Conservation (phyloP, 2,329 filamentous ascomycete genomes). For the Colletotrichum sidae region DNA sequence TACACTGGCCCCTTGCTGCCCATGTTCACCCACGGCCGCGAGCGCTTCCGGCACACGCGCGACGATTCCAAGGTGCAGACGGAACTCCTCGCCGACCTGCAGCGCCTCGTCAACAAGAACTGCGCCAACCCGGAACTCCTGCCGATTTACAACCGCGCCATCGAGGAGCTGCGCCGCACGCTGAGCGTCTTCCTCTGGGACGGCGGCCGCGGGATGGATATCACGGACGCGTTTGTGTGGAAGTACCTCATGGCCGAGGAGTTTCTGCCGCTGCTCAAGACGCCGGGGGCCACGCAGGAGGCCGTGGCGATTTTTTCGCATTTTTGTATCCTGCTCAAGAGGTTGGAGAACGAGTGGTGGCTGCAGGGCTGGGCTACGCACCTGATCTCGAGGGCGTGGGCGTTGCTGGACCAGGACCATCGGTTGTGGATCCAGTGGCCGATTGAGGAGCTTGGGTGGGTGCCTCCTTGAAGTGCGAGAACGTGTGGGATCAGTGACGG, state of each 20-base stretch:
- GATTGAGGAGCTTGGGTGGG: slow-evolving; percentile 42
- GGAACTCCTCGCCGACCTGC: slow-evolving; percentile 39
- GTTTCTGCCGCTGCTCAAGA: slow-evolving; percentile 49
- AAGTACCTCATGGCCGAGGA: slow-evolving; percentile 50
- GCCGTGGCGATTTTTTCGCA: slow-evolving; percentile 50
- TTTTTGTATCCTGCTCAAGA: slow-evolving; percentile 48
- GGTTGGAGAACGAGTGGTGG: slow-evolving; percentile 50
- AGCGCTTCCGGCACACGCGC: slow-evolving; percentile 39
- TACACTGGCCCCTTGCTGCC: slow-evolving; percentile 38
- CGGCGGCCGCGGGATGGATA: slow-evolving; percentile 44
- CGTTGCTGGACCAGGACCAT: slow-evolving; percentile 50
- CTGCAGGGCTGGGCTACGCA: slow-evolving; percentile 50
- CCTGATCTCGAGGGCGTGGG: slow-evolving; percentile 47
- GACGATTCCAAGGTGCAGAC: slow-evolving; percentile 27
- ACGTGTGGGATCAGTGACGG: slow-evolving; percentile 37
- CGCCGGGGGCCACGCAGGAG: slow-evolving; percentile 42
- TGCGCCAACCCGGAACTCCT: slow-evolving; percentile 39
- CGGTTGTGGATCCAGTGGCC: slow-evolving; percentile 48
- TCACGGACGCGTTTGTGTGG: slow-evolving; percentile 54
- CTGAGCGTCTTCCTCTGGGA: slow-evolving; percentile 37
- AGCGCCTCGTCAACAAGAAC: slow-evolving; percentile 38
- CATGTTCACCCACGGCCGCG: slow-evolving; percentile 41
- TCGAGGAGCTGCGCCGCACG: slow-evolving; percentile 39
- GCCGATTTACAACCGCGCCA: slow-evolving; percentile 38
- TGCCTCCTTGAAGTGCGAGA: slow-evolving; percentile 30